A percentile compares a stretch with the other conserved stretches of the same genome.
These are phyloP conservation scores for Penicillium aurantiogriseum DNA, from an alignment of 2,329 filamentous ascomycete species.

Conservation along the genomic window DNA sequence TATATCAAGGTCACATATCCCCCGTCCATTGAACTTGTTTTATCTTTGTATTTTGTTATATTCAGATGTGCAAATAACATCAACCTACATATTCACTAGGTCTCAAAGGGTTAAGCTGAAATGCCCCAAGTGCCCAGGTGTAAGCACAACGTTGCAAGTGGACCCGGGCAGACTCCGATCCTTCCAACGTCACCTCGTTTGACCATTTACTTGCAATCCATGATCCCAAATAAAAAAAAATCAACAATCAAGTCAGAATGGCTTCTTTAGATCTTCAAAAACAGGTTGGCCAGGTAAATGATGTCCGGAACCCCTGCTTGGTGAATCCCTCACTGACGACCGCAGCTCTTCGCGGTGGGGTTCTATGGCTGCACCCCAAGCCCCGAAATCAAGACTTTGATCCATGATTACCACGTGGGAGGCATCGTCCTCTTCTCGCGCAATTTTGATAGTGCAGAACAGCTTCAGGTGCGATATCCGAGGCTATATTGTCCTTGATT, in stretches of 20 bases:
- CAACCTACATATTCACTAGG: neutral
- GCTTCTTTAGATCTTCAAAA: constrained; percentile 25
- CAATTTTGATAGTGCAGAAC: constrained; percentile 40
- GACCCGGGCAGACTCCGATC: constrained; percentile 1
- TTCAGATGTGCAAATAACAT: neutral
- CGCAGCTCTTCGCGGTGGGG: constrained; percentile 47
- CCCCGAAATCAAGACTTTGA: constrained; percentile 44
- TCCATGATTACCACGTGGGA: constrained; percentile 43
- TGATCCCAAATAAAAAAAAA: neutral
- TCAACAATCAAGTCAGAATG: constrained; percentile 16
- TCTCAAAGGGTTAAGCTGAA: neutral
- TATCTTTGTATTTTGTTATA: neutral
- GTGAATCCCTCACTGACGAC: neutral
- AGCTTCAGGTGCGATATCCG: constrained; percentile 35
- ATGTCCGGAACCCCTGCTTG: neutral
- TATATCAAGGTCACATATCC: neutral
- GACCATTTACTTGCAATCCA: neutral
- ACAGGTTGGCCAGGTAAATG: constrained; percentile 36
- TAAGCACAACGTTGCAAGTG: constrained; percentile 1
- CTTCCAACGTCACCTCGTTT: constrained; percentile 1
- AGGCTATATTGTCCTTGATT: neutral
- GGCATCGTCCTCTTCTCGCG: constrained; percentile 45
- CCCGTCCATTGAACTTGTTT: neutral
- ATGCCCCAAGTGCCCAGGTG: neutral
- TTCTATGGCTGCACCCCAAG: constrained; percentile 43